Conservation (phyloP, 139 green algal genomes). For the Chlorella sp. region DNA sequence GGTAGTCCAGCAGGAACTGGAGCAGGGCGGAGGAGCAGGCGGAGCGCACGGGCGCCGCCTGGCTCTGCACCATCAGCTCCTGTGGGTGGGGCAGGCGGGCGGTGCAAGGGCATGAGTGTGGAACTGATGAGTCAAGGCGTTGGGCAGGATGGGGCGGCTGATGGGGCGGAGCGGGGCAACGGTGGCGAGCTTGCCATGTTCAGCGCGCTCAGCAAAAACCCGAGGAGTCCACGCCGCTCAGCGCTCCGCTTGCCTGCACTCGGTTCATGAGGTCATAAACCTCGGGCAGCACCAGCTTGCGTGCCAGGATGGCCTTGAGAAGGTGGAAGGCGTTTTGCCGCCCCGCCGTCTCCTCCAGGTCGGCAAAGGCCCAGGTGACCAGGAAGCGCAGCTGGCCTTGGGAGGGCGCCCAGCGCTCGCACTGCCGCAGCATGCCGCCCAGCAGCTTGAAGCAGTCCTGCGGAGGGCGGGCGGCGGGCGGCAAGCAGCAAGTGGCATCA, state of each 20-base stretch:
- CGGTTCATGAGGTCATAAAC: constrained; percentile 92
- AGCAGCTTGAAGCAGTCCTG: constrained; percentile 78
- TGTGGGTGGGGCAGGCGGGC: neutral
- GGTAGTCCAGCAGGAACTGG: constrained; percentile 95
- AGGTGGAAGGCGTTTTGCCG: constrained; percentile 72
- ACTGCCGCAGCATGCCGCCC: constrained; percentile 73
- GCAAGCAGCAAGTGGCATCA: neutral
- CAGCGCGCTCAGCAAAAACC: no score
- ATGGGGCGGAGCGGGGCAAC: no score
- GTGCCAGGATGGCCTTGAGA: constrained; percentile 75
- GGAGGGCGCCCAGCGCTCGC: constrained; percentile 63
- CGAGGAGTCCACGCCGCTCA: no score
- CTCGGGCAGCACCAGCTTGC: constrained; percentile 85
- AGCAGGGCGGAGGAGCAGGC: constrained; percentile 75
- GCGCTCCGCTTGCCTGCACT: no score
- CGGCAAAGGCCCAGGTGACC: constrained; percentile 77
- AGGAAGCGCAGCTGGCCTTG: constrained; percentile 77
- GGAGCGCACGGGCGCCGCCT: constrained; percentile 60
- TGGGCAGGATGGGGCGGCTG: no score
- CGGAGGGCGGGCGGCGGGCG: neutral
- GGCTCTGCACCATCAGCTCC: constrained; percentile 53
- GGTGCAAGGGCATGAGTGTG: neutral
- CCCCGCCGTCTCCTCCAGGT: constrained; percentile 70
- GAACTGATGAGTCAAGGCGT: no score
- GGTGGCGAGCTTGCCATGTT: no score